phyloP scores from a whole-genome alignment of 2,329 filamentous ascomycete species.

The Exophiala viscosa region DNA sequence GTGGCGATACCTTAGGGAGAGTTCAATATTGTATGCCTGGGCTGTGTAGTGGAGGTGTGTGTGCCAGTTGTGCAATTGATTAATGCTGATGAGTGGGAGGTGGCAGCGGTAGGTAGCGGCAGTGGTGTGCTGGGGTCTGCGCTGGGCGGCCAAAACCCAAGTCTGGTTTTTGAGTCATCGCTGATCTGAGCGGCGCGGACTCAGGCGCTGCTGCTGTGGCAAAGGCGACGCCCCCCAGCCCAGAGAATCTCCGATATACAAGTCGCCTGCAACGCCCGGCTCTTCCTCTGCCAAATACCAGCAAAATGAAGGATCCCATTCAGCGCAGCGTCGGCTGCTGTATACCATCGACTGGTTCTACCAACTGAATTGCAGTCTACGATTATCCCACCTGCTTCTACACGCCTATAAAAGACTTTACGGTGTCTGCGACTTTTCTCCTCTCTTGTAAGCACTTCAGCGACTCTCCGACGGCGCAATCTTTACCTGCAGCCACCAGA shows the following conservation, averaged over 20 bases:
- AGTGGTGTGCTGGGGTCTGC: neutral
- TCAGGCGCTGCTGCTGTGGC: conserved; percentile 1
- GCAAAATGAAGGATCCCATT: conserved; percentile 19
- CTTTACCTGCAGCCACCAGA: neutral
- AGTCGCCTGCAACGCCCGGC: conserved; percentile 1
- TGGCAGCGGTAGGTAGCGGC: neutral
- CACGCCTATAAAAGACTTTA: no score
- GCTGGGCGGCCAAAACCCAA: neutral
- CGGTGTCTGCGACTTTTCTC: neutral
- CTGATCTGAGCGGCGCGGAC: conserved; percentile 18
- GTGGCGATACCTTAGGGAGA: neutral
- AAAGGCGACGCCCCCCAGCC: conserved; percentile 11
- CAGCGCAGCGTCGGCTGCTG: conserved; percentile 22
- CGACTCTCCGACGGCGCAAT: conserved; percentile 2
- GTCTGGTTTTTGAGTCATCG: conserved; percentile 21
- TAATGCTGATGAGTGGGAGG: neutral
- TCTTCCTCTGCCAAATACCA: conserved; percentile 5
- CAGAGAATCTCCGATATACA: conserved; percentile 6
- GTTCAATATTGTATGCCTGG: conserved; percentile 1
- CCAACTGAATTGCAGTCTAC: no score
- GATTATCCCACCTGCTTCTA: no score
- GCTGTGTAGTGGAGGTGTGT: neutral
- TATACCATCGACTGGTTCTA: neutral
- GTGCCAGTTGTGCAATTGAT: neutral
- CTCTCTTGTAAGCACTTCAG: conserved; percentile 8